Evolutionary conservation across 768 basidiomycete species (phyloP).

Genomic region (Mycena crocata): DNA sequence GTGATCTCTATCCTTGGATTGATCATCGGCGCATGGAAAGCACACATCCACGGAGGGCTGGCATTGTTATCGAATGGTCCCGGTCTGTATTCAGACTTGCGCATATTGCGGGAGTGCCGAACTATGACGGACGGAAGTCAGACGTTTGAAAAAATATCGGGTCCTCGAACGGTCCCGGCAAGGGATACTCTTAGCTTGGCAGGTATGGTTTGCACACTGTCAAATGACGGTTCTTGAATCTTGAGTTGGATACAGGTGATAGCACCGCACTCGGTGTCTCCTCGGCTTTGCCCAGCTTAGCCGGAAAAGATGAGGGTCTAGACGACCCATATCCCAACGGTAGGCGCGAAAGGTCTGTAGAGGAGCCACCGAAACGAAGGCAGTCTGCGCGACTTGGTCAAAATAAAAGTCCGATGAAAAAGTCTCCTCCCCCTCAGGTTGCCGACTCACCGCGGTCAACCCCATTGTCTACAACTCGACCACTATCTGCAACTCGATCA

Average conservation of each 20-base stretch:
- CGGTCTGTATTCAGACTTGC: conserved; percentile 14
- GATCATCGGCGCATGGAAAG: conserved; percentile 15
- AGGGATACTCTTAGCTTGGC: not conserved
- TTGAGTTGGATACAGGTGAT: not conserved
- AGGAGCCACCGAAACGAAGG: not conserved
- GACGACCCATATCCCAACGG: not conserved
- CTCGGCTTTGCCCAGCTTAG: not conserved
- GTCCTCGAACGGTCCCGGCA: not conserved
- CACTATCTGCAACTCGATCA: not conserved
- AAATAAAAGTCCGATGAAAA: not conserved
- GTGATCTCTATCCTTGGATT: conserved; percentile 16
- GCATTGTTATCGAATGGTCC: conserved; percentile 6
- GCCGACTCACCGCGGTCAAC: not conserved
- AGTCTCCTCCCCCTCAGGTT: not conserved
- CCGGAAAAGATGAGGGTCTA: not conserved
- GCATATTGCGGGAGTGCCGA: conserved; percentile 12
- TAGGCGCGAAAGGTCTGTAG: not conserved
- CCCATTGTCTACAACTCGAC: not conserved
- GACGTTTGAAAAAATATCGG: conserved; percentile 13
- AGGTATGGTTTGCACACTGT: too few relatives aligned
- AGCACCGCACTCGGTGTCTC: not conserved
- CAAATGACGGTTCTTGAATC: not conserved
- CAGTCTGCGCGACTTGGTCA: conserved; percentile 1
- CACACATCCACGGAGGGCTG: not conserved
- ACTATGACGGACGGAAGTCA: not conserved